Evolutionary conservation across 495 filamentous ascomycete genomes (phyloP), one percentile per base, ranked within the genome.

Genomic region (Aspergillus kassunensis): DNA sequence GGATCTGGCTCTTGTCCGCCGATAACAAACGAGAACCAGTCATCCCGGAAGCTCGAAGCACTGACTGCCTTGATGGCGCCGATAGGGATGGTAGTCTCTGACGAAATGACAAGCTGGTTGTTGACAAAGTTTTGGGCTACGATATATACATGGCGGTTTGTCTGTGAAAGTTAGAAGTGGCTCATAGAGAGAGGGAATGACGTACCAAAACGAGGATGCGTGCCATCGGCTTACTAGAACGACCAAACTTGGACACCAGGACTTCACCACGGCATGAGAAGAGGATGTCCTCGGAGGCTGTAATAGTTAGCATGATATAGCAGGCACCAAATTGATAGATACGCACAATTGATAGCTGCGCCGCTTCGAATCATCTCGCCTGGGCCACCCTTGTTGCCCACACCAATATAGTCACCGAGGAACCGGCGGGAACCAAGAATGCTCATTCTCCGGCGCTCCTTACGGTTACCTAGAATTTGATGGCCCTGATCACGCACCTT

Each of bases 1-100:
- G 92, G 90, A 69, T 99, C 95, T 0, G 95, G 77, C 63, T 96
- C 93, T 62, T 96, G 88, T 12, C 89, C 91, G 29, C 91, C 91
- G 35, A 95, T 79, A 4, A 92, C 87, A 42, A 99, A 67, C 0
- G 91, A 88, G 63, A 97, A 96, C 95, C 95, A 99, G 69, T 97
- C 95, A 57, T 99, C 95, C 55, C 86, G 88, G 45, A 87, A 69
- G 27, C 77, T 89, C 3, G 91, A 93, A 9, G 82, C 73, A 59
- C 89, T 80, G 55, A 97, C 77, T 57, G 84, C 88, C 65, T 91
- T 95, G 69, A 99, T 90, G 18, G 90, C 82, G 16, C 90, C 90
- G 20, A 97, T 57, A 0, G 90, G 82, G 39, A 97, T 81, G 7
- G 85, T 85, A 33, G 87, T 80, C 66, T 99, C 95, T 0, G 90